Evolutionary conservation across 1,284 basidiomycete genomes (phyloP), one percentile per base, ranked within the genome.

Genomic region (Exobasidium cylindrosporum): DNA sequence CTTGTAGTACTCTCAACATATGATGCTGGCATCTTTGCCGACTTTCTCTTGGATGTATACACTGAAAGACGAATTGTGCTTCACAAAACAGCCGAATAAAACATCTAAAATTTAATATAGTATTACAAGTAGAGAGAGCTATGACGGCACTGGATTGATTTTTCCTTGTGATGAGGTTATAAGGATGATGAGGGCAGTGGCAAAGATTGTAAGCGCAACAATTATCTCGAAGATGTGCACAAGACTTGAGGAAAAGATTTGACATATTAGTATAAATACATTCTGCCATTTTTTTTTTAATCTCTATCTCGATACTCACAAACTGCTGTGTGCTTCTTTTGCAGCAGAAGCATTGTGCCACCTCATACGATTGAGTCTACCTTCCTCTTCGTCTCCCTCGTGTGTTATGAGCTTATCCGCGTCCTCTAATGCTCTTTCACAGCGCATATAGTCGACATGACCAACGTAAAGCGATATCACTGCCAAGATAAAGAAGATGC

Each of bases 21-120:
- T 35, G n/a, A 61, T 23, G 35, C 57, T 14, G 55, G 28, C 4
- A 44, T 55, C 10, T 52, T 65, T 43, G 61, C 63, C 0, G 54
- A 50, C 4, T 73, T 73, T 17, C 11, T 10, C 5, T 50, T 71
- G 6, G 68, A 72, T 30, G 29, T 70, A 14, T 72, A 70, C 31
- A 62, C 62, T 3, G 47, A 28, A 13, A 23, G 47, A 50, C n/a
- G 26, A 4, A 5, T 50, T 13, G 26, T 28, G 35, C 26, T 13
- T 28, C 47, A 50, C 47, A 50, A 21, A 13, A 43, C n/a, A 43
- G 35, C 35, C 35, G 35, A n/a, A 43, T 43, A n/a, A 43, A n/a
- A n/a, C n/a, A n/a, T n/a, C n/a, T n/a, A n/a, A n/a, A n/a, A n/a
- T n/a, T n/a, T n/a, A n/a, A n/a, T n/a, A n/a, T n/a, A n/a, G n/a